These are phyloP conservation scores for Calvatia gigantea DNA, from an alignment of 768 basidiomycete genomes.

Conservation along the genomic window DNA sequence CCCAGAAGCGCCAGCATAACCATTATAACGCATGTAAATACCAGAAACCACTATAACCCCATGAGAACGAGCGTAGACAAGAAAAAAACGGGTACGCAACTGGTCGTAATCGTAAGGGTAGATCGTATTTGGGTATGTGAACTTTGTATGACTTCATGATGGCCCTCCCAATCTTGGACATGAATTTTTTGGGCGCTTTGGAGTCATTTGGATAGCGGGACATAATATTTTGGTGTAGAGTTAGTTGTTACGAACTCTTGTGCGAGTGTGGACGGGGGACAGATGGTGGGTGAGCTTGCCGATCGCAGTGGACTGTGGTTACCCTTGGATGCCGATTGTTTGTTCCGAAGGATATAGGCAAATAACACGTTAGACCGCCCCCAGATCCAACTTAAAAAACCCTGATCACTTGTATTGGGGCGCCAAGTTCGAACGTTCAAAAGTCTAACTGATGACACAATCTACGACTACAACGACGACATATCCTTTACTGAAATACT, in stretches of 20 bases:
- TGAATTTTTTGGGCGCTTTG: conserved; percentile 26
- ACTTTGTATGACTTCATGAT: conserved; percentile 72
- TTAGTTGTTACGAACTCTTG: neutral
- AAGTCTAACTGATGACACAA: conserved; percentile 35
- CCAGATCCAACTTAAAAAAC: too few species aligned
- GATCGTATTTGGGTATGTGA: conserved; percentile 60
- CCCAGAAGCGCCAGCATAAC: conserved; percentile 69
- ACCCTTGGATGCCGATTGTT: neutral
- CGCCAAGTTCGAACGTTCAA: neutral
- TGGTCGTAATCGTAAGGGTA: conserved; percentile 71
- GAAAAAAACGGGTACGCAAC: conserved; percentile 33
- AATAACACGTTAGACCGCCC: conserved; percentile 2
- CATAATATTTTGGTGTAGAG: neutral
- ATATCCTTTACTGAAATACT: conserved; percentile 62
- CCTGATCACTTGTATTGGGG: too few species aligned
- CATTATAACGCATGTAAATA: conserved; percentile 68
- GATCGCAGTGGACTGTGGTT: neutral
- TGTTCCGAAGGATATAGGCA: neutral
- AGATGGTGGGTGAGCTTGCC: neutral
- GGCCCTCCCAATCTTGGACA: conserved; percentile 45
- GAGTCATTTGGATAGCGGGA: neutral
- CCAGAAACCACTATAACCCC: conserved; percentile 68
- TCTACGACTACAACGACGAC: conserved; percentile 59
- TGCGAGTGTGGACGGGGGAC: neutral
- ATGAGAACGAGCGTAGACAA: neutral